Conservation (phyloP, 1,284 basidiomycete genomes). For the Wallemia ichthyophaga region DNA sequence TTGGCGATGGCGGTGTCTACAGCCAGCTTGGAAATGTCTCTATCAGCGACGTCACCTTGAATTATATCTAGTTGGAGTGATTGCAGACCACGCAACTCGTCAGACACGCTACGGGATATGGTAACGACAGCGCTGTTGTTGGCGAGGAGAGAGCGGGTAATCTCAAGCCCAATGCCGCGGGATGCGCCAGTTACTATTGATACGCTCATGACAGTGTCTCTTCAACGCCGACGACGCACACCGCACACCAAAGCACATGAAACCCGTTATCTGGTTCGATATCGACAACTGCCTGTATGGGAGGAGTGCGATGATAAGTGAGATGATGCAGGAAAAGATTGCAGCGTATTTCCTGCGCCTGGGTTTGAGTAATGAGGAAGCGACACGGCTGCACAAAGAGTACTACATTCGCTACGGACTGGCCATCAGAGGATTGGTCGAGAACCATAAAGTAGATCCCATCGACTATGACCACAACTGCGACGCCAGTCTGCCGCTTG, state of each 20-base stretch:
- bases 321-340: constrained; percentile 46
- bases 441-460: constrained; percentile 57
- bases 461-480: constrained; percentile 60
- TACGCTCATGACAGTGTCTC: neutral
- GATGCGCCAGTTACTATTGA: neutral
- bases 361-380: constrained; percentile 21
- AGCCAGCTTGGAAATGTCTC: constrained; percentile 18
- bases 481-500: constrained; percentile 51
- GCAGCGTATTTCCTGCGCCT: constrained; percentile 22
- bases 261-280: constrained; percentile 38
- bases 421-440: constrained; percentile 27
- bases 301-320: constrained; percentile 36
- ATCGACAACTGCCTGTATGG: constrained; percentile 20
- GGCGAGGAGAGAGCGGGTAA: constrained; percentile 29
- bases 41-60: neutral
- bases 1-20: constrained; percentile 27
- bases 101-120: constrained; percentile 34
- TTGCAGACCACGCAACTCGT: constrained; percentile 27
- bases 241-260: constrained; percentile 2
- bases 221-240: too few relatives aligned
- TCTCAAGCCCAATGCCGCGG: constrained; percentile 45
- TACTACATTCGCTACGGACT: constrained; percentile 29
- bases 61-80: neutral
- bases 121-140: constrained; percentile 35
- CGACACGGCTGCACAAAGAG: constrained; percentile 33